Evolutionary conservation across 1,139 yeast genomes (phyloP).

Genomic region (Nakaseomyces delphensis): DNA sequence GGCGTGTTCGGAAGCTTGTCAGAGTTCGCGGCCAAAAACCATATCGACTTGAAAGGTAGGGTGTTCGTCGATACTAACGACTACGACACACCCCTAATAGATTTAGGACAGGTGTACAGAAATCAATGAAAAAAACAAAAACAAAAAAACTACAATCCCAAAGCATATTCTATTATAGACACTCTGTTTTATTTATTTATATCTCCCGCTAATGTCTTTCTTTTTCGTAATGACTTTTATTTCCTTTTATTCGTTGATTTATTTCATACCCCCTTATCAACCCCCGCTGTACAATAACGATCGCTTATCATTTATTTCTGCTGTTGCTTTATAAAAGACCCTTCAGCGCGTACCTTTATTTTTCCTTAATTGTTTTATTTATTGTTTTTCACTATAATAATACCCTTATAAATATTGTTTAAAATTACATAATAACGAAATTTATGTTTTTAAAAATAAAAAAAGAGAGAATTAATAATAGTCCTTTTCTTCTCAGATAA

Average conservation of each 20-base stretch:
- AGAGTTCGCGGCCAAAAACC: conserved; percentile 19
- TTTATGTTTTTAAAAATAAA: neutral
- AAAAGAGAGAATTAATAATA: neutral
- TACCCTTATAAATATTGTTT: neutral
- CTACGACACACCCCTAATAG: conserved; percentile 5
- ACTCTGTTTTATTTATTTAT: neutral
- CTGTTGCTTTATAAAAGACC: too few species aligned
- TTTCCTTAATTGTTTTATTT: too few species aligned
- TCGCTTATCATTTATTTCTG: too few species aligned
- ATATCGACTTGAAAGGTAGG: conserved; percentile 16
- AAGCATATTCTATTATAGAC: neutral
- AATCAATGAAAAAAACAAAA: neutral
- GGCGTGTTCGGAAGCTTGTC: conserved; percentile 17
- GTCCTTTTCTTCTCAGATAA: neutral
- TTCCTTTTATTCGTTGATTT: too few species aligned
- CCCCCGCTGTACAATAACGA: too few species aligned
- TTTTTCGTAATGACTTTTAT: neutral
- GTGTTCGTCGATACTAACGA: conserved; percentile 23
- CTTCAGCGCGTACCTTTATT: too few species aligned
- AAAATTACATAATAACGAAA: conserved; percentile 1
- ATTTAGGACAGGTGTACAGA: conserved; percentile 3
- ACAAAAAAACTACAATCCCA: neutral
- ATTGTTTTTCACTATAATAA: too few species aligned
- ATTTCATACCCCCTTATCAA: too few species aligned
- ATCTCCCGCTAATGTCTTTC: neutral